Evolutionary conservation across 2,329 filamentous ascomycete species (phyloP).

Genomic region (Didymella segeticola): DNA sequence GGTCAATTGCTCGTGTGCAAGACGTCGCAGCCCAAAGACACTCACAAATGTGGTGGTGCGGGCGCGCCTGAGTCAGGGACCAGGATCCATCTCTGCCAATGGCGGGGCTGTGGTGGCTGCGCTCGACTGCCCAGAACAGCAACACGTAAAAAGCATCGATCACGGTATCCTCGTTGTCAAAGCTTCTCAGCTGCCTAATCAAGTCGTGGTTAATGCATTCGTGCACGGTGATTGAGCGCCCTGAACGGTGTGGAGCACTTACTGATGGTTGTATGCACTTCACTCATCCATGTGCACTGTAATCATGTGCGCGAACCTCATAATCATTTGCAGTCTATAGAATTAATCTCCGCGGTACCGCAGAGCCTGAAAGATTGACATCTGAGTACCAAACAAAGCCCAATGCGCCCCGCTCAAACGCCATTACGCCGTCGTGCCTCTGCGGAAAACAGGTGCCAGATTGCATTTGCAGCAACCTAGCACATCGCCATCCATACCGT

Average conservation of each 20-base stretch:
- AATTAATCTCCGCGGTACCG: not conserved
- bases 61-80: slow-evolving; percentile 37
- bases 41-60: slow-evolving; percentile 27
- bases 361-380: slow-evolving; percentile 14
- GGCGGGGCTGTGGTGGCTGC: slow-evolving; percentile 30
- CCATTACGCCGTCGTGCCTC: slow-evolving; percentile 35
- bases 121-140: slow-evolving; percentile 33
- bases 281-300: too few relatives aligned
- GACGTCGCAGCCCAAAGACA: slow-evolving; percentile 15
- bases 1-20: slow-evolving; percentile 24
- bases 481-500: slow-evolving; percentile 25
- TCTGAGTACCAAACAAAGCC: slow-evolving; percentile 20
- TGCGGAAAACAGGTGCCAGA: slow-evolving; percentile 2
- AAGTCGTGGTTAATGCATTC: slow-evolving; percentile 30
- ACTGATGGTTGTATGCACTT: too few relatives aligned
- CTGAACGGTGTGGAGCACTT: slow-evolving; percentile 13
- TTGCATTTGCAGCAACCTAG: slow-evolving; percentile 4
- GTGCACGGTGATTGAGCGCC: slow-evolving; percentile 27
- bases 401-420: slow-evolving; percentile 32
- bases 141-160: slow-evolving; percentile 39
- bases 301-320: not conserved
- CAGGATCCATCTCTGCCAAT: slow-evolving; percentile 21
- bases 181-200: slow-evolving; percentile 47
- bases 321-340: slow-evolving; percentile 10
- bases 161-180: slow-evolving; percentile 36